A percentile compares a stretch with the other conserved stretches of the same genome.
phyloP scores from a whole-genome alignment of 257 asterid species.

The Lycium ferocissimum region DNA sequence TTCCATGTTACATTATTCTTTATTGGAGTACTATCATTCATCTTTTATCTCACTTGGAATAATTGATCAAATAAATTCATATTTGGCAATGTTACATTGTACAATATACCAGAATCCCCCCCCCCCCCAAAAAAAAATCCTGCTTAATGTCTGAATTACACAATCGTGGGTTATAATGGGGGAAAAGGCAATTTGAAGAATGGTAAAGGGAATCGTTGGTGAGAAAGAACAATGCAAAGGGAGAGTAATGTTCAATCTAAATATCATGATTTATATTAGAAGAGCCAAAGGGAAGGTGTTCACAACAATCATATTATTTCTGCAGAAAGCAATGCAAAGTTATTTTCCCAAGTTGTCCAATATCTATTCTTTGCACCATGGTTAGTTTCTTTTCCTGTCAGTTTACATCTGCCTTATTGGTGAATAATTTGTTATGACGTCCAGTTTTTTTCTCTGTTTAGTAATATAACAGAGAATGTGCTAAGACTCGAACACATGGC shows the following conservation, averaged over 20 bases:
- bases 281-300: neutral
- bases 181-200: neutral
- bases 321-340: constrained; percentile 3
- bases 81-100: constrained; percentile 1
- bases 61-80: neutral
- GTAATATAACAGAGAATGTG: neutral
- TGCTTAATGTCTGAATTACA: neutral
- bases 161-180: neutral
- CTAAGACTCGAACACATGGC: neutral
- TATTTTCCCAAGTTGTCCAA: neutral
- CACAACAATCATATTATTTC: neutral
- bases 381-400: neutral
- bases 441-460: neutral
- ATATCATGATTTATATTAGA: neutral
- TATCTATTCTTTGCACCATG: neutral
- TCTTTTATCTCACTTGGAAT: neutral
- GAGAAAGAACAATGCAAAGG: neutral
- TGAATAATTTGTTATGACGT: neutral
- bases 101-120: neutral
- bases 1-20: neutral
- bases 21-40: neutral
- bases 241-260: neutral
- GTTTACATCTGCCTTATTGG: constrained; percentile 2
- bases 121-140: neutral
- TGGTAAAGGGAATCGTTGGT: neutral